phyloP scores from a whole-genome alignment of 2,329 filamentous ascomycete species.

The Amylocarpus encephaloides region DNA sequence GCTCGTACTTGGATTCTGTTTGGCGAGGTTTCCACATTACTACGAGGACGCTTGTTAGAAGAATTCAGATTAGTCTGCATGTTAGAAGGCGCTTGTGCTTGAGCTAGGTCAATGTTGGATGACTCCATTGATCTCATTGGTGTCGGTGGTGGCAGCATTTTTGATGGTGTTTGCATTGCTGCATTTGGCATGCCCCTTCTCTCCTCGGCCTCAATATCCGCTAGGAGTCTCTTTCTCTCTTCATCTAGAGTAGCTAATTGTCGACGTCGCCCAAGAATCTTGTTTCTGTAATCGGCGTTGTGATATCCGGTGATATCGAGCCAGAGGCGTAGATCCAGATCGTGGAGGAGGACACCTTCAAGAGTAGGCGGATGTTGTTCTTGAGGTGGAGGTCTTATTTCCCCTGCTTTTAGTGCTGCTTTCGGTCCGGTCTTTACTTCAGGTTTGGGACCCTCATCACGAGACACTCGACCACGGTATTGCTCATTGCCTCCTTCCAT shows the following conservation, averaged over 20 bases:
- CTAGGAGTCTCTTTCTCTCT: conserved; percentile 27
- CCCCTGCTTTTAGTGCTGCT: conserved; percentile 13
- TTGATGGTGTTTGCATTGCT: conserved; percentile 5
- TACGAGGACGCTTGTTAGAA: conserved; percentile 28
- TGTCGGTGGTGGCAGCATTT: conserved; percentile 24
- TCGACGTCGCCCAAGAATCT: conserved; percentile 26
- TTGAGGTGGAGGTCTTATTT: conserved; percentile 8
- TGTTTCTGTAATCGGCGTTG: conserved; percentile 30
- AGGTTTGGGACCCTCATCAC: conserved; percentile 12
- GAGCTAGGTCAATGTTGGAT: conserved; percentile 4
- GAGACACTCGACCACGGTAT: conserved; percentile 11
- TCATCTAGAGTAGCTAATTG: conserved; percentile 30
- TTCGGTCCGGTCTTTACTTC: background rate
- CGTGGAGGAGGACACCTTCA: conserved; percentile 21
- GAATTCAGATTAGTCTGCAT: conserved; percentile 12
- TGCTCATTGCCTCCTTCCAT: background rate
- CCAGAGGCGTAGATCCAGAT: conserved; percentile 33
- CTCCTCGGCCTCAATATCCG: conserved; percentile 27
- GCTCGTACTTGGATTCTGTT: conserved; percentile 19
- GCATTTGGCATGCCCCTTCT: conserved; percentile 12
- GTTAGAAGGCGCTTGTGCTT: conserved; percentile 8
- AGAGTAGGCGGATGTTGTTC: conserved; percentile 20
- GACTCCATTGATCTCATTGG: conserved; percentile 15
- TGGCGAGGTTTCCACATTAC: conserved; percentile 20
- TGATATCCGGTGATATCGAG: conserved; percentile 32